Base-by-base conservation (phyloP, 1,284 basidiomycete genomes). In the Stygiomarasmius scandens region DNA sequence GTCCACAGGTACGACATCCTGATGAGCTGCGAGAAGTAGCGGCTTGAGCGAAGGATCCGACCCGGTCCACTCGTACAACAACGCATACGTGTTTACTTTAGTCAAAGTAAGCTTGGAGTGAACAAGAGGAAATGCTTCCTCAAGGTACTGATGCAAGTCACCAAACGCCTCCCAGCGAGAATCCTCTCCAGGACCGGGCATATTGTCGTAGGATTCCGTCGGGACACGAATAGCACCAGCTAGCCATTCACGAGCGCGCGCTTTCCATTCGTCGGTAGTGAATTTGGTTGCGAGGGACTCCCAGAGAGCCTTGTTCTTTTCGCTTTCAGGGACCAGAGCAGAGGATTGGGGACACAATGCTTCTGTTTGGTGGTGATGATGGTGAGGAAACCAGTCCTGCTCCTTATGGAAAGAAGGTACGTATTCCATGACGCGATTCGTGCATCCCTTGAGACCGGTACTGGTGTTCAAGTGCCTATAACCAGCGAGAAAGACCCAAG, bases 1-100 rank as follows among this genome's bases (percentile, higher is more conserved):
- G 34, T 86, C 79, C 11, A 89, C 87, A 25, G 87, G 87, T 0
- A 89, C 87, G 38, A 88, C 87, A 66, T 90, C 88, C 77, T 90
- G 87, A 68, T 92, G 90, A 5, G 82, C 87, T 41, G 83, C 81
- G 36, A 92, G 71, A 19, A 92, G 69, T 24, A 89, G 69, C 0
- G 90, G 90, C 65, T 91, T 89, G 49, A 90, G 74, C 1, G 76
- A 75, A 1, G 72, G 58, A 62, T 90, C 78, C 0, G 81, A 78
- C 14, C 90, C 90, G 49, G 77, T 70, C 86, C 88, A 90, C 45
- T 85, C 82, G 68, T 82, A 92, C 5, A 90, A 69, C 22, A 92
- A 76, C 1, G 84, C 88, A 66, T 88, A 88, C 0, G 83, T 84
- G 62, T 83, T 83, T 60, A 92, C 81, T 62, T 82, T 83, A 4